These are phyloP conservation scores for Fonsecaea pugnacius DNA, from an alignment of 2,329 filamentous ascomycete species.

Conservation along the genomic window DNA sequence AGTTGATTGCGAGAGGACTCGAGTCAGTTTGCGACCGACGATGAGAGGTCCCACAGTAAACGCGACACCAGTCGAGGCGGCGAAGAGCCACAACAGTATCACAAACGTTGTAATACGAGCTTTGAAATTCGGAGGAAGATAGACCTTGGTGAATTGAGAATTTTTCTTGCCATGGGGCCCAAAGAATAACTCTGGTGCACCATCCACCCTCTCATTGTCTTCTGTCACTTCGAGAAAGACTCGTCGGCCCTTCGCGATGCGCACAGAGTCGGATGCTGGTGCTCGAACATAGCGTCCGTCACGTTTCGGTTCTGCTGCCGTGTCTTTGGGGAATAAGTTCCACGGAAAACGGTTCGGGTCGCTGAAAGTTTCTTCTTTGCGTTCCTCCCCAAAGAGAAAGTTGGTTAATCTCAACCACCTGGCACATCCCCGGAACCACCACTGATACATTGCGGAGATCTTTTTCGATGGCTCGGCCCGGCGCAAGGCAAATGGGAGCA, in stretches of 20 bases:
- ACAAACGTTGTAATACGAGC: conserved; percentile 83
- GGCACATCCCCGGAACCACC: conserved; percentile 94
- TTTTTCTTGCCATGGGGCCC: conserved; percentile 65
- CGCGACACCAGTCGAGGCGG: conserved; percentile 81
- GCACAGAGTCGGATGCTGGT: conserved; percentile 93
- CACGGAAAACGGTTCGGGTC: conserved; percentile 63
- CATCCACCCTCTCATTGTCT: conserved; percentile 68
- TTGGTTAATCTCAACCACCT: conserved; percentile 78
- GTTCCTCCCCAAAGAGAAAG: conserved; percentile 87
- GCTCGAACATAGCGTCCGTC: conserved; percentile 86
- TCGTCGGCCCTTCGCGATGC: conserved; percentile 79
- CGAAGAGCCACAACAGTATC: conserved; percentile 88
- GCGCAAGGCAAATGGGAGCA: conserved; percentile 84
- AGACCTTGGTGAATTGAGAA: conserved; percentile 71
- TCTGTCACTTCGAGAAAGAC: conserved; percentile 81
- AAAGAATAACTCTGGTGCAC: conserved; percentile 57
- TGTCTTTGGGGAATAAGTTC: conserved; percentile 32
- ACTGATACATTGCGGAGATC: conserved; percentile 83
- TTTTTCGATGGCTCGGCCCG: conserved; percentile 84
- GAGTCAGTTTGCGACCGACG: conserved; percentile 79
- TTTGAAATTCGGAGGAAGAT: conserved; percentile 83
- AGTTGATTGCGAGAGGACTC: conserved; percentile 69
- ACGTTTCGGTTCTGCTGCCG: conserved; percentile 37
- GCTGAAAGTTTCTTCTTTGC: conserved; percentile 71
- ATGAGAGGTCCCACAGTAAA: conserved; percentile 85